These are phyloP conservation scores for Tulasnella sp. DNA, from an alignment of 768 basidiomycete species.

Conservation along the genomic window DNA sequence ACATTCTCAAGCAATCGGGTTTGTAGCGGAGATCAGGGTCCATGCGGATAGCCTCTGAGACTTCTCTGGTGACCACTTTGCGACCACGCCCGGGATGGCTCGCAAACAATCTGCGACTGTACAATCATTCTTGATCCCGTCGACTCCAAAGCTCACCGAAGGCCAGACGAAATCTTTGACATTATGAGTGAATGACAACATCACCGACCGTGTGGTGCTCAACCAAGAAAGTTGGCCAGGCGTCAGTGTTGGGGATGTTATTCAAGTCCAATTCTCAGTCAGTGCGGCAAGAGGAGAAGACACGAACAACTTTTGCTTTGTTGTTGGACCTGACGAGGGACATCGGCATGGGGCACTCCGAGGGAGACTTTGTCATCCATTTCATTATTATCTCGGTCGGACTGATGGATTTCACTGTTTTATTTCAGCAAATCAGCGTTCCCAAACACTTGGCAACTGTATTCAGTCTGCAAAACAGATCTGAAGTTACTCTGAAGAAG, in stretches of 20 bases:
- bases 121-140: not conserved
- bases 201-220: constrained; percentile 38
- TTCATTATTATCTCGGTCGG: too few relatives aligned
- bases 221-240: constrained; percentile 73
- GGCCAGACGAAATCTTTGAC: constrained; percentile 4
- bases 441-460: constrained; percentile 61
- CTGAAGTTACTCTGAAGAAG: constrained; percentile 63
- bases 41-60: too few relatives aligned
- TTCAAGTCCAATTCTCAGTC: constrained; percentile 38
- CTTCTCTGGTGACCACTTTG: too few relatives aligned
- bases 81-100: constrained; percentile 1
- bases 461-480: constrained; percentile 60
- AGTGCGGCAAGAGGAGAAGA: constrained; percentile 35
- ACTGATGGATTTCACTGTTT: too few relatives aligned
- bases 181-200: constrained; percentile 5
- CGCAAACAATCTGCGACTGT: constrained; percentile 5
- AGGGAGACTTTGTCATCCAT: too few relatives aligned
- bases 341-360: not conserved
- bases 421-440: constrained; percentile 57
- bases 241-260: constrained; percentile 62
- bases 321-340: constrained; percentile 47
- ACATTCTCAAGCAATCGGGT: too few relatives aligned
- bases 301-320: constrained; percentile 42
- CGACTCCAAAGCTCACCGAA: not conserved
- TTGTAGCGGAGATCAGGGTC: too few relatives aligned